Conservation (phyloP, 2,329 filamentous ascomycete species). For the Paramyrothecium roridum region DNA sequence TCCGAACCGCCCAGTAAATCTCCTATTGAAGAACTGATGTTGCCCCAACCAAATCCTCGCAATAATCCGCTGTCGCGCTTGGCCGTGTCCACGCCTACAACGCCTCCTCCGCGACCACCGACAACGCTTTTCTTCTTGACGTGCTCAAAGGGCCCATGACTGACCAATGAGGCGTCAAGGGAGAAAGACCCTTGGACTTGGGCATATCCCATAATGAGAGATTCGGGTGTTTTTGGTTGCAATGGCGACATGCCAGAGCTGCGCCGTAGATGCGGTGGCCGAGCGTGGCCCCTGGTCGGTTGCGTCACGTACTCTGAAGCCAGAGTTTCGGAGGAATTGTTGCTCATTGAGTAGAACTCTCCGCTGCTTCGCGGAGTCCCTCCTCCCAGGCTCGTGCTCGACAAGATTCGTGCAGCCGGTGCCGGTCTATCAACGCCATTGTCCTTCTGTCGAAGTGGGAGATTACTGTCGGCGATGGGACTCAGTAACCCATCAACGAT, state of each 20-base stretch:
- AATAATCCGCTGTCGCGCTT: slow-evolving; percentile 79
- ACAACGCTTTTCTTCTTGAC: slow-evolving; percentile 93
- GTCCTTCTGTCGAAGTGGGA: slow-evolving; percentile 40
- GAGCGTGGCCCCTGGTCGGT: slow-evolving; percentile 24
- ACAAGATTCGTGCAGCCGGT: slow-evolving; percentile 67
- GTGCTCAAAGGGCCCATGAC: slow-evolving; percentile 86
- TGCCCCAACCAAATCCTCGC: slow-evolving; percentile 82
- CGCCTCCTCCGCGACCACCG: slow-evolving; percentile 81
- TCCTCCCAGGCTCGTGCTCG: slow-evolving; percentile 68
- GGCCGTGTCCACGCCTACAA: slow-evolving; percentile 72
- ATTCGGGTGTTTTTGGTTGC: slow-evolving; percentile 60
- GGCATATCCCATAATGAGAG: slow-evolving; percentile 96
- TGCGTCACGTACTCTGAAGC: slow-evolving; percentile 81
- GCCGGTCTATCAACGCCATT: slow-evolving; percentile 53
- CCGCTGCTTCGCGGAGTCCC: slow-evolving; percentile 86
- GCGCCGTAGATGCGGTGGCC: slow-evolving; percentile 43
- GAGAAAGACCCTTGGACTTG: slow-evolving; percentile 92
- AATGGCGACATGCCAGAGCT: slow-evolving; percentile 41
- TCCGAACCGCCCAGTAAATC: slow-evolving; percentile 84
- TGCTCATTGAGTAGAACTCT: slow-evolving; percentile 93
- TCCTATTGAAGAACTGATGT: slow-evolving; percentile 81
- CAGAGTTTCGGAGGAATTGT: slow-evolving; percentile 90
- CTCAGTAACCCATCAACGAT: slow-evolving; percentile 37
- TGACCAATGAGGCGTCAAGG: slow-evolving; percentile 86
- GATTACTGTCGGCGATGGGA: slow-evolving; percentile 28